Base-by-base conservation (phyloP, 2,329 filamentous ascomycete genomes). In the Fusarium chaquense region DNA sequence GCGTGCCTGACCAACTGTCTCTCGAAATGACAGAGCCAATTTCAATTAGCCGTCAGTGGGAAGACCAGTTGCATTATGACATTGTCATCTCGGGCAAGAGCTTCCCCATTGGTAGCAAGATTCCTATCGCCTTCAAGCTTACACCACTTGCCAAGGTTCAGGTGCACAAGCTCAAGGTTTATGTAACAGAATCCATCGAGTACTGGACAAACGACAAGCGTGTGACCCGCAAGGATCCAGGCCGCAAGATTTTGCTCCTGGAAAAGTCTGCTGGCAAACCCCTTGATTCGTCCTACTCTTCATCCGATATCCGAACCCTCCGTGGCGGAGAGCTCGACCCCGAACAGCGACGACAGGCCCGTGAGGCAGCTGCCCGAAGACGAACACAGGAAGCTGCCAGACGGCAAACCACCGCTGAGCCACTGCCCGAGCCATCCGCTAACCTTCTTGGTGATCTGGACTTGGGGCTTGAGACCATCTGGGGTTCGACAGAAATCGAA, bases 41-140 rank as follows among this genome's bases (percentile, higher is more conserved):
- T 74, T 95, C 94, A 13, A 97, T 98, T 75, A 95, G 92, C 69
- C 86, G 94, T 22, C 94, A 93, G 67, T 98, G 94, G 94, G 94
- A 98, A 77, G 94, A 98, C 72, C 94, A 97, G 76, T 84, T 98
- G 33, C 93, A 97, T 76, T 98, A 98, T 81, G 94, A 98, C 75
- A 97, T 98, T 72, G 91, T 97, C 77, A 97, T 98, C 57, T 97
- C 94, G 2, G 94, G 94, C 57, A 97, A 97, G 84, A 97, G 94
- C 1, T 98, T 98, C 64, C 93, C 94, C 1, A 87, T 98, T 22
- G 94, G 94, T 18, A 88, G 91, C 40, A 92, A 92, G 74, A 93
- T 98, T 18, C 94, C 94, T 1, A 96, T 98, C 62, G 94, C 94
- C 2, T 97, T 98, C 83, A 97, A 97, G 79, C 85, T 98, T 70